These are phyloP conservation scores for Acanthamoeba culbertsoni DNA, from an alignment of 208 protist species.

Conservation along the genomic window DNA sequence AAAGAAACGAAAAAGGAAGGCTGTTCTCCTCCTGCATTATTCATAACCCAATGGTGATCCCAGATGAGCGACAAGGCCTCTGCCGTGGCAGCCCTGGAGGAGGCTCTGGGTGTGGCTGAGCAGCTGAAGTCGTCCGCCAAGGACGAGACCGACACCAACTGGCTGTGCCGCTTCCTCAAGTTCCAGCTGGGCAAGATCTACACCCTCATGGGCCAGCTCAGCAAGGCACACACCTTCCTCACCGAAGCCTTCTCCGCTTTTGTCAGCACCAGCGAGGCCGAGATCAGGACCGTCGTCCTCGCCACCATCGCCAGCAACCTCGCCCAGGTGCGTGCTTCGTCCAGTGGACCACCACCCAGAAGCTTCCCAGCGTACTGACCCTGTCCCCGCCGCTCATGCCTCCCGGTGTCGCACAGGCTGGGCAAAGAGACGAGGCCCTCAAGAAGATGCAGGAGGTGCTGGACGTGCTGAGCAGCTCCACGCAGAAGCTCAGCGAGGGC, in stretches of 20 bases:
- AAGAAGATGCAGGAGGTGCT: constrained; percentile 7
- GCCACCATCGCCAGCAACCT: constrained; percentile 38
- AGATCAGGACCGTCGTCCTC: neutral
- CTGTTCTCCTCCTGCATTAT: too few relatives aligned
- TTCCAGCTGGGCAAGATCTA: constrained; percentile 46
- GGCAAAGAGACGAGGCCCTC: neutral
- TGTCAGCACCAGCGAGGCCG: neutral
- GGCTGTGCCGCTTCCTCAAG: constrained; percentile 35
- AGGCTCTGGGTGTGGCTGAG: neutral
- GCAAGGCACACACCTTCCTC: neutral
- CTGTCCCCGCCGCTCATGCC: neutral
- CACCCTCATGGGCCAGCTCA: constrained; percentile 15
- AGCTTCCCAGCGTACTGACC: neutral
- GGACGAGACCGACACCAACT: neutral
- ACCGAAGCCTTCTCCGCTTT: neutral
- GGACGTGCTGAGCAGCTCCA: neutral
- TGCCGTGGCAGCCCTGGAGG: neutral
- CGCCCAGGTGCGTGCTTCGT: neutral
- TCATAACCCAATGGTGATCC: too few relatives aligned
- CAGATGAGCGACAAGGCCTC: constrained; percentile 5
- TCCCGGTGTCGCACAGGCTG: too few relatives aligned
- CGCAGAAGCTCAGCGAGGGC: neutral
- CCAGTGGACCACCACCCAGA: too few relatives aligned
- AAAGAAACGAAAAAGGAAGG: too few relatives aligned
- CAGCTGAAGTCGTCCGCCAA: neutral